These are phyloP conservation scores for Xylaria sp. DNA, from an alignment of 2,329 filamentous ascomycete genomes.

Conservation along the genomic window DNA sequence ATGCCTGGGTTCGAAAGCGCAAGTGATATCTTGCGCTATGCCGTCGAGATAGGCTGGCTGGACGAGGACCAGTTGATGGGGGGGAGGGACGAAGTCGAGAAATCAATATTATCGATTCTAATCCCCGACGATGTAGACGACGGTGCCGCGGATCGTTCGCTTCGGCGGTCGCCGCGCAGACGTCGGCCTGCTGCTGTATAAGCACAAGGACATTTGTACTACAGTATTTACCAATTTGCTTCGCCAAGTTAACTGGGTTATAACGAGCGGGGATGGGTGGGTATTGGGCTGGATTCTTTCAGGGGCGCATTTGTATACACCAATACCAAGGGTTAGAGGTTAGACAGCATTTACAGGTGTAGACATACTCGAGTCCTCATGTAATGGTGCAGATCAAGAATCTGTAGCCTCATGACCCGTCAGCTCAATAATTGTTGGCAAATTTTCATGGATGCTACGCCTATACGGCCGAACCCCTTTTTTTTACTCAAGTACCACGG, in stretches of 20 bases:
- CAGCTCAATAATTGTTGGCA: not conserved
- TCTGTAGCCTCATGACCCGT: not conserved
- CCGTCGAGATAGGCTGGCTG: constrained; percentile 68
- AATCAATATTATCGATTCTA: constrained; percentile 49
- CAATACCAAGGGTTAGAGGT: not conserved
- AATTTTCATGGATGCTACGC: not conserved
- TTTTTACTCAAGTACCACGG: not conserved
- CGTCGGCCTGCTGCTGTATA: constrained; percentile 29
- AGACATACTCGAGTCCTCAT: not conserved
- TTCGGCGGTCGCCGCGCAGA: constrained; percentile 44
- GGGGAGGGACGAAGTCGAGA: constrained; percentile 46
- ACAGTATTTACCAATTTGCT: constrained; percentile 19
- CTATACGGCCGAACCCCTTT: not conserved
- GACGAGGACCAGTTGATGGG: constrained; percentile 62
- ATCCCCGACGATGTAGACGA: constrained; percentile 35
- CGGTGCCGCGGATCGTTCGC: constrained; percentile 28
- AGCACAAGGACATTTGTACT: constrained; percentile 7
- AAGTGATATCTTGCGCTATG: constrained; percentile 66
- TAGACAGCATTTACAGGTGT: constrained; percentile 5
- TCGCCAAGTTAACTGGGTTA: not conserved
- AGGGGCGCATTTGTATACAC: constrained; percentile 11
- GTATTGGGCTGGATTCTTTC: constrained; percentile 8
- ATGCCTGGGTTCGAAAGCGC: constrained; percentile 65
- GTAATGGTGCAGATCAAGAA: not conserved
- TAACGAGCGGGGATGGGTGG: constrained; percentile 25